Evolutionary conservation across 176 grass and related monocot genomes (phyloP), one percentile per base, ranked within the genome.

Genomic region (Themeda triandra): DNA sequence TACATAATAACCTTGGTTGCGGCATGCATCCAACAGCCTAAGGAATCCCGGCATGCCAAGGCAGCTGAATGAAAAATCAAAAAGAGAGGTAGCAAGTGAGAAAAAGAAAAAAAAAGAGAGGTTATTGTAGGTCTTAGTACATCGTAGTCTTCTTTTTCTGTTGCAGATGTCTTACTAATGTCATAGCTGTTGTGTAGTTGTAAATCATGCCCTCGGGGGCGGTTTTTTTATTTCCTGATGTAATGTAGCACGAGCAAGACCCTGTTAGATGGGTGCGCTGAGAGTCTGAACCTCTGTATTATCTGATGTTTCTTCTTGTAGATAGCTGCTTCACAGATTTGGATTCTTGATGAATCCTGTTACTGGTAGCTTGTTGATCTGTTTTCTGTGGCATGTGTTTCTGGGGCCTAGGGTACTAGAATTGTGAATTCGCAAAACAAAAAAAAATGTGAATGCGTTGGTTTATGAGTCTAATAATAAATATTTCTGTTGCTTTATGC

Each of bases 1-100:
- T 91, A 91, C 33, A 91, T 90, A 83, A 17, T 90, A 83, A 17
- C 13, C 28, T 9, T 36, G n/a, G 75, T 37, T 48, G 24, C 24
- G 5, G 46, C 62, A 11, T 33, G 49, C 4, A 37, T 83, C 83
- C 74, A 49, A 48, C 4, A 39, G 67, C 40, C 44, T 60, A 75
- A 60, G 84, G 32, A 48, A 13, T 54, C 44, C 65, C 2, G 13
- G 45, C 9, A 10, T 6, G 73, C 40, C 10, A 19, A 54, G 75
- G 84, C 62, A 75, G 75, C 27, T 51, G 60, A 59, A 83, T 51
- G 60, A 59, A 83, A 78, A 82, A 32, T 21, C 31, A 60, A 84
- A 76, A 32, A 62, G 8, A 78, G 44, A 78, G 44, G 37, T 63
- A 82, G 51, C 39, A 63, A 66, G 19, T 86, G 73, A 86, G 83